Conservation (phyloP, 2,329 filamentous ascomycete genomes). For the Rhinocladiella similis region DNA sequence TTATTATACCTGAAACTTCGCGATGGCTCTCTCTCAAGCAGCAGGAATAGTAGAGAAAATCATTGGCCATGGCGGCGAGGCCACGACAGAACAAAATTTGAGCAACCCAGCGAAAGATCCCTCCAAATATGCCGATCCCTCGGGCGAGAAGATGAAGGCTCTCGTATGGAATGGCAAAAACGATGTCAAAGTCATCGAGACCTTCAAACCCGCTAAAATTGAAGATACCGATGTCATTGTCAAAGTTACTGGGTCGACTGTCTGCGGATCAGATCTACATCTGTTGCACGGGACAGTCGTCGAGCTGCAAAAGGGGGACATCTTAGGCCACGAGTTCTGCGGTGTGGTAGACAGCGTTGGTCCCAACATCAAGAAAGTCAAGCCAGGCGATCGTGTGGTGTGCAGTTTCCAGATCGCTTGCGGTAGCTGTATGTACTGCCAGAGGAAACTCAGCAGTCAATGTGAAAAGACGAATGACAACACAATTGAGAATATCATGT, state of each 20-base stretch:
- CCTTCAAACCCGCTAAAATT: slow-evolving; percentile 69
- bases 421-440: slow-evolving; percentile 70
- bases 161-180: slow-evolving; percentile 82
- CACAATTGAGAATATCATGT: slow-evolving; percentile 70
- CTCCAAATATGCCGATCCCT: slow-evolving; percentile 51
- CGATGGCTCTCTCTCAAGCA: slow-evolving; percentile 64
- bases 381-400: slow-evolving; percentile 70
- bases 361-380: slow-evolving; percentile 52
- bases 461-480: slow-evolving; percentile 66
- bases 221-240: slow-evolving; percentile 77
- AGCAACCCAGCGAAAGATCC: slow-evolving; percentile 61
- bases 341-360: slow-evolving; percentile 58
- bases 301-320: slow-evolving; percentile 64
- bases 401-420: slow-evolving; percentile 82
- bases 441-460: slow-evolving; percentile 64
- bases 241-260: slow-evolving; percentile 68
- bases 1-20: slow-evolving; percentile 15
- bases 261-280: slow-evolving; percentile 63
- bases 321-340: slow-evolving; percentile 62
- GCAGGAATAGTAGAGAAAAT: slow-evolving; percentile 66
- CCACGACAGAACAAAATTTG: slow-evolving; percentile 68
- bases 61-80: slow-evolving; percentile 67
- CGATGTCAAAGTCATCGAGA: slow-evolving; percentile 70
- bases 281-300: slow-evolving; percentile 53
- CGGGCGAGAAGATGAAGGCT: slow-evolving; percentile 71